These are phyloP conservation scores for Lipomyces lipofer DNA, from an alignment of 805 yeast species.

Conservation along the genomic window DNA sequence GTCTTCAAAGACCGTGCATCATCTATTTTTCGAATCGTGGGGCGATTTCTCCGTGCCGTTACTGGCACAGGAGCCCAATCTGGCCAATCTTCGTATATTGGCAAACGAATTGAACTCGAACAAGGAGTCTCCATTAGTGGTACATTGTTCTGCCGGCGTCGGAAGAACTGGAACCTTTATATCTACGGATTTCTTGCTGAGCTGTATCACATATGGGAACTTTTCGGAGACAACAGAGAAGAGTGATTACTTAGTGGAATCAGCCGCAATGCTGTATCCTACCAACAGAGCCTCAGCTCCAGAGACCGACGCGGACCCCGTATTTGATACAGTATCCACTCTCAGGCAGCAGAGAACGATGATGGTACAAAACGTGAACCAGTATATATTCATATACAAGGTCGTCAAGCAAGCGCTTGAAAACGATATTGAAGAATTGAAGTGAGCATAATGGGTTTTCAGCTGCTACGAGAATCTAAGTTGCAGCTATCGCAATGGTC, in stretches of 20 bases:
- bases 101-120: conserved; percentile 45
- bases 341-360: conserved; percentile 45
- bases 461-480: too few relatives aligned
- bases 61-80: conserved; percentile 52
- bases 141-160: conserved; percentile 96
- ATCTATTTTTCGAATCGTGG: conserved; percentile 81
- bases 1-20: conserved; percentile 43
- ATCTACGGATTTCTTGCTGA: conserved; percentile 57
- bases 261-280: background rate
- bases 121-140: conserved; percentile 59
- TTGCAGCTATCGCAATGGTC: background rate
- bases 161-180: conserved; percentile 93
- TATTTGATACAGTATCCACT: conserved; percentile 37
- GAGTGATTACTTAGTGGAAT: background rate
- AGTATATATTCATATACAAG: conserved; percentile 43
- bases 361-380: conserved; percentile 46
- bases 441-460: too few relatives aligned
- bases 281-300: background rate
- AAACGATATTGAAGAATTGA: too few relatives aligned
- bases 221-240: background rate
- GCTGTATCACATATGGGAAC: conserved; percentile 14
- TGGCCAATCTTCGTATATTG: conserved; percentile 54
- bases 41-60: conserved; percentile 70
- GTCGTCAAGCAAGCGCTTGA: conserved; percentile 5
- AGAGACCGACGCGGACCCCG: conserved; percentile 28